Percentiles rank a stretch among this genome's conserved stretches.
These are phyloP conservation scores for Citrus sp. DNA, from an alignment of 345 rosid species.

Conservation along the genomic window DNA sequence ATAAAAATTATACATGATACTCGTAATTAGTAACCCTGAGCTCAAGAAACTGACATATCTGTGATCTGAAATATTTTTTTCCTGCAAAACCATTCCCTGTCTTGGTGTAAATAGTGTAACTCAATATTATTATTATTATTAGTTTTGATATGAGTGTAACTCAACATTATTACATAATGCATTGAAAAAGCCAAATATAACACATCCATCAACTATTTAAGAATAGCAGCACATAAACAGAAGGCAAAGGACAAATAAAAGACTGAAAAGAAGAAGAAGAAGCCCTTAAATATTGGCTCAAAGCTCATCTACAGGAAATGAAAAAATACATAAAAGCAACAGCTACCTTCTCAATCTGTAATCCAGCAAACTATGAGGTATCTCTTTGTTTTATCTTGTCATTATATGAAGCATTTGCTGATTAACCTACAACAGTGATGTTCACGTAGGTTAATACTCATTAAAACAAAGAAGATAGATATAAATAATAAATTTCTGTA, in stretches of 20 bases:
- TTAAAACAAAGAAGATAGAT: neutral
- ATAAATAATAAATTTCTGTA: neutral
- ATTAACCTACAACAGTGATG: slow-evolving; percentile 6
- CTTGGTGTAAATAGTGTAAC: neutral
- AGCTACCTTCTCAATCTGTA: neutral
- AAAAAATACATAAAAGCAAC: neutral
- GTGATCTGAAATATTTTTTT: neutral
- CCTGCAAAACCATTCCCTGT: neutral
- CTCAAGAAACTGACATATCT: neutral
- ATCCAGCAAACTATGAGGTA: neutral
- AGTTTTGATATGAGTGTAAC: neutral
- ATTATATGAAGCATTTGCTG: neutral
- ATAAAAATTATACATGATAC: neutral
- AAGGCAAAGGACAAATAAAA: neutral
- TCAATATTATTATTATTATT: neutral
- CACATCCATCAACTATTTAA: neutral
- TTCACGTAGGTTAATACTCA: neutral
- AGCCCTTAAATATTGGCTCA: too few relatives aligned
- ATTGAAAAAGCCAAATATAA: neutral
- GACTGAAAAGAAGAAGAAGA: neutral
- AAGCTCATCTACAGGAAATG: neutral
- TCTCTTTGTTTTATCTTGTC: neutral
- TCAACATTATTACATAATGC: neutral
- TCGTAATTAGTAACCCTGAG: neutral
- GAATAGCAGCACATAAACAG: neutral